These are phyloP conservation scores for Cylindrotheca closterium DNA, from an alignment of 108 stramenopile genomes.

Conservation along the genomic window DNA sequence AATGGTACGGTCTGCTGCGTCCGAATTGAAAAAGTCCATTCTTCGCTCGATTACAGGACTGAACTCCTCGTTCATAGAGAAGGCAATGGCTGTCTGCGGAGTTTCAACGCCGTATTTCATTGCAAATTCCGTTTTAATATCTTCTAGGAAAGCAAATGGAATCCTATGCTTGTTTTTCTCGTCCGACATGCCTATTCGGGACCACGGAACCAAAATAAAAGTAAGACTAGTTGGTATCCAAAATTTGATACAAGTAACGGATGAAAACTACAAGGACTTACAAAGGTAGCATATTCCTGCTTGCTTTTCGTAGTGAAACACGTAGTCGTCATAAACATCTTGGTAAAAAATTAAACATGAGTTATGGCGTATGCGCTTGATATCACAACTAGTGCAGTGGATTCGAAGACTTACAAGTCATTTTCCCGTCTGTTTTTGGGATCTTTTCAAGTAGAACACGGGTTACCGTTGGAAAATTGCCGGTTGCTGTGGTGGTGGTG, in stretches of 20 bases:
- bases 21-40: constrained; percentile 91
- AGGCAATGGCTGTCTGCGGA: constrained; percentile 90
- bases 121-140: constrained; percentile 82
- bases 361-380: not conserved
- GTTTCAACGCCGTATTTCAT: constrained; percentile 79
- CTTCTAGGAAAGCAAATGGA: constrained; percentile 95
- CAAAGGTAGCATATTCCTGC: constrained; percentile 93
- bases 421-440: constrained; percentile 78
- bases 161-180: constrained; percentile 85
- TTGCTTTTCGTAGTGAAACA: constrained; percentile 94
- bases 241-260: not conserved
- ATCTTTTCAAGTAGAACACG: constrained; percentile 94
- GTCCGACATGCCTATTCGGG: constrained; percentile 37
- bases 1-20: constrained; percentile 59
- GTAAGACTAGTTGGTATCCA: no score
- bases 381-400: constrained; percentile 9
- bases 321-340: constrained; percentile 56
- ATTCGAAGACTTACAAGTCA: constrained; percentile 48
- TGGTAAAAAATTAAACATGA: not conserved
- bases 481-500: constrained; percentile 56
- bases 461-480: constrained; percentile 98
- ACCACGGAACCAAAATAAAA: not conserved
- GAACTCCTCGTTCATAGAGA: constrained; percentile 93
- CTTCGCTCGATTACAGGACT: constrained; percentile 64
- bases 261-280: constrained; percentile 54